Evolutionary conservation across 768 basidiomycete species (phyloP), one percentile per base, ranked within the genome.

Genomic region (Lactarius evosmus): DNA sequence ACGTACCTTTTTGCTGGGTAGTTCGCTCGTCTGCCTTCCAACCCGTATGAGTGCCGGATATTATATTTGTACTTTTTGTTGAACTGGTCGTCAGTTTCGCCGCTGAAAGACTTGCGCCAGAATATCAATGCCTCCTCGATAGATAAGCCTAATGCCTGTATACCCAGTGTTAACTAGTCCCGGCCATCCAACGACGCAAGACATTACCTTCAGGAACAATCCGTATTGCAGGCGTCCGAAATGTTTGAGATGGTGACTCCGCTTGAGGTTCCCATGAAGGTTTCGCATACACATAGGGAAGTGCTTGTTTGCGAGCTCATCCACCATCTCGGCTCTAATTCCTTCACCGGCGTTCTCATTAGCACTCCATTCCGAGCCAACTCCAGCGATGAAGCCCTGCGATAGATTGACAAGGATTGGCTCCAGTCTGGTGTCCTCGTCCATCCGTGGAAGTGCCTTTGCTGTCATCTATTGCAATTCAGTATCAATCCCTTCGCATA

Each of bases 41-140:
- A 77, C 40, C 97, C 97, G 70, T 87, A 99, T 5, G 86, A 87
- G 73, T 99, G 97, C 51, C 96, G 87, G 70, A 99, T 95, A 68
- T 98, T 99, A 74, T 99, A 99, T 70, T 86, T 88, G 81, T 98
- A 88, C 72, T 97, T 91, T 73, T 98, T 99, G 79, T 95, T 96
- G 77, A 98, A 99, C 73, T 93, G 89, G 76, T 98, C 94, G 63
- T 98, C 96, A 11, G 88, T 85, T 60, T 93, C 85, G 30, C 76
- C 78, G 66, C 75, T 85, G 73, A 96, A 97, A 29, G 91, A 87
- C 72, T 87, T 91, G 59, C 93, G 80, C 97, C 97, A 99, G 75
- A 97, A 99, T 11, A 82, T 77, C 53, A 98, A 74, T 1, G 97
- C 95, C 75, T 99, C 97, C 17, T 99, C 96, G 38, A 99, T 85